Base-by-base conservation (phyloP, 306 rosid species). In the Sindora glabra region DNA sequence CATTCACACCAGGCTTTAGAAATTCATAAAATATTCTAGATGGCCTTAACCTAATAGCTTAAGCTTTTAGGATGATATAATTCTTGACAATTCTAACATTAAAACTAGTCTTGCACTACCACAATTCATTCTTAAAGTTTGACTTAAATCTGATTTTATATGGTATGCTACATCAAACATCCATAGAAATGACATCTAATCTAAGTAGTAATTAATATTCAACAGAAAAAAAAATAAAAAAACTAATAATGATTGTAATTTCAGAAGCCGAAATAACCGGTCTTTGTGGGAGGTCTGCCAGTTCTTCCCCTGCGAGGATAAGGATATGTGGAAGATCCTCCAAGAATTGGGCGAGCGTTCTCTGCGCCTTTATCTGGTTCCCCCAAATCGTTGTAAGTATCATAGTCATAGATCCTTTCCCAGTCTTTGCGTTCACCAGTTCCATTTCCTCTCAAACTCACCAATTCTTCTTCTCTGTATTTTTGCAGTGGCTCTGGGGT, bases 261-360 rank as follows among this genome's bases (percentile, higher is more conserved):
- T 33, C 0, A 9, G 8, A 40, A 54, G 30, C 16, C 51, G 40
- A n/a, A n/a, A n/a, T n/a, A 25, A 83, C 96, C 96, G 71, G 81
- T 69, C 27, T 42, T 47, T 2, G 86, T 3, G 17, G 82, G 59
- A 38, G 69, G 37, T 68, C 95, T 68, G 18, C 91, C 95, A 0
- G 95, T 89, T 79, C 96, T 81, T 45, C 90, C 95, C 23, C 96
- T 73, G 1, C 96, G 81, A 55, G 96, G 96, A 56, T 89, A 89
- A 54, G 96, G 95, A 25, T 72, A 77, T 29, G 38, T 21, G 41
- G 22, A 38, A 15, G 81, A 72, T 38, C 95, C 96, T 55, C 96
- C 96, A 5, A 89, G 91, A 63, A 77, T 72, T 0, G 81, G 90
- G 45, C 95, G 95, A 23, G 67, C 84, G 36, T 66, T 51, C 1